Percentiles rank a stretch among this genome's conserved stretches.
Evolutionary conservation across 768 basidiomycete species (phyloP).

Genomic region (Phaeotremella skinneri): DNA sequence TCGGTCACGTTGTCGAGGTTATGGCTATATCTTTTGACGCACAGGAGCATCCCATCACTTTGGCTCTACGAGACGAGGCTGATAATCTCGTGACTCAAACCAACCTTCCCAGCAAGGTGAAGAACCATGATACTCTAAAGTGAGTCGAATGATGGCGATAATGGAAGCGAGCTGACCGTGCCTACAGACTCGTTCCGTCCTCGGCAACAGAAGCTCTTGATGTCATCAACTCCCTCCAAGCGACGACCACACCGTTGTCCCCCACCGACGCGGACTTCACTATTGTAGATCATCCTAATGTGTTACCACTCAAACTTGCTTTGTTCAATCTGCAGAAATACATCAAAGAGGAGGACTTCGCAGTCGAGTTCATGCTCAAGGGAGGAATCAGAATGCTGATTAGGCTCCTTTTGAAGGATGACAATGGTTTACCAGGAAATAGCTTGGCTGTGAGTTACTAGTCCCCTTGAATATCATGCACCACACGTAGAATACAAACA

Average conservation of each 20-base stretch:
- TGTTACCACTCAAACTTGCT: constrained; percentile 44
- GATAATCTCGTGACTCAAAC: constrained; percentile 47
- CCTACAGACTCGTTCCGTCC: constrained; percentile 40
- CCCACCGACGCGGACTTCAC: constrained; percentile 20
- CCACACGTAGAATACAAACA: neutral
- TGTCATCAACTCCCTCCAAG: constrained; percentile 33
- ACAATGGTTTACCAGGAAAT: constrained; percentile 32
- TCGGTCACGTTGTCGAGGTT: constrained; percentile 41
- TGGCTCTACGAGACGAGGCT: constrained; percentile 43
- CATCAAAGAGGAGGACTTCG: constrained; percentile 47
- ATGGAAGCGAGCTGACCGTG: neutral
- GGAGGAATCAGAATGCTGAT: constrained; percentile 42
- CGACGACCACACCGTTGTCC: constrained; percentile 10
- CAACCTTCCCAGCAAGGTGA: constrained; percentile 41
- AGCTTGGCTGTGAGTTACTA: constrained; percentile 39
- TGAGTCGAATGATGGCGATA: constrained; percentile 8
- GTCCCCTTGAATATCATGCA: neutral
- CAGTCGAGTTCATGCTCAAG: constrained; percentile 46
- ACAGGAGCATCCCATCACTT: constrained; percentile 44
- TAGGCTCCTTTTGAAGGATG: constrained; percentile 27
- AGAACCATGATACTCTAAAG: constrained; percentile 39
- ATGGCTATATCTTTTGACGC: constrained; percentile 42
- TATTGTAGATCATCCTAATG: constrained; percentile 16
- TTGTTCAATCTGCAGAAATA: constrained; percentile 49
- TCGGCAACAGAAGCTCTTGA: constrained; percentile 43